Conservation (phyloP, 2,329 filamentous ascomycete genomes). For the Pyrenochaeta sp. region DNA sequence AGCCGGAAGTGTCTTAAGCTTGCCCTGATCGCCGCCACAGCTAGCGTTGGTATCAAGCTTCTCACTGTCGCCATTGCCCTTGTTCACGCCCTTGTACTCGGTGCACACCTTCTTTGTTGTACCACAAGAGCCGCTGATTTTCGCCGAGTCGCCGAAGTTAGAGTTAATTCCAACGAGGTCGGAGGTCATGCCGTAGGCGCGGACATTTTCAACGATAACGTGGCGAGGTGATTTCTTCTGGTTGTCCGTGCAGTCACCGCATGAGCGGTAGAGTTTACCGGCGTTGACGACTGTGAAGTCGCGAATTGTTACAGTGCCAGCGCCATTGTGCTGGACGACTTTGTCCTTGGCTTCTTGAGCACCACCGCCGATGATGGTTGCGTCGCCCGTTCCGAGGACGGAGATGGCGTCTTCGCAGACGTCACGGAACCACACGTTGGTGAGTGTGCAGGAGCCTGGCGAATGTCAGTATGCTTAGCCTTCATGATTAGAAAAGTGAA, state of each 20-base stretch:
- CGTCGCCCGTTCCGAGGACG: constrained; percentile 35
- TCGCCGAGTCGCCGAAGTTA: constrained; percentile 59
- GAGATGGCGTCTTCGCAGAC: constrained; percentile 48
- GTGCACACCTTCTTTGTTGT: constrained; percentile 28
- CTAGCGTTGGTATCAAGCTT: constrained; percentile 24
- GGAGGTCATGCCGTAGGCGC: constrained; percentile 50
- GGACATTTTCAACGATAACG: constrained; percentile 53
- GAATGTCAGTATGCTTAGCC: constrained; percentile 10
- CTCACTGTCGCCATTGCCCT: constrained; percentile 21
- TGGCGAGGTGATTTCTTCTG: constrained; percentile 51
- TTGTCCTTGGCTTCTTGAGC: constrained; percentile 46
- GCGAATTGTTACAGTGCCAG: constrained; percentile 34
- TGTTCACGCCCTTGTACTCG: constrained; percentile 35
- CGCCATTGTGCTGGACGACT: constrained; percentile 49
- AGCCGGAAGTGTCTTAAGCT: constrained; percentile 23
- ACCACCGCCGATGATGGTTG: constrained; percentile 48
- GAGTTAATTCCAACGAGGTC: constrained; percentile 57
- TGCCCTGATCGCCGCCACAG: constrained; percentile 27
- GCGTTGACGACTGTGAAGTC: constrained; percentile 56
- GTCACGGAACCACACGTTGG: constrained; percentile 38
- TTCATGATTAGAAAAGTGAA: background rate
- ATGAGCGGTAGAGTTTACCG: constrained; percentile 61
- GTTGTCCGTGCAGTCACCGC: constrained; percentile 57
- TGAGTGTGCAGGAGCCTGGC: constrained; percentile 56
- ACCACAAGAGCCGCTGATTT: constrained; percentile 52